These are phyloP conservation scores for Chaetomium sp. DNA, from an alignment of 2,329 filamentous ascomycete species.

Conservation along the genomic window DNA sequence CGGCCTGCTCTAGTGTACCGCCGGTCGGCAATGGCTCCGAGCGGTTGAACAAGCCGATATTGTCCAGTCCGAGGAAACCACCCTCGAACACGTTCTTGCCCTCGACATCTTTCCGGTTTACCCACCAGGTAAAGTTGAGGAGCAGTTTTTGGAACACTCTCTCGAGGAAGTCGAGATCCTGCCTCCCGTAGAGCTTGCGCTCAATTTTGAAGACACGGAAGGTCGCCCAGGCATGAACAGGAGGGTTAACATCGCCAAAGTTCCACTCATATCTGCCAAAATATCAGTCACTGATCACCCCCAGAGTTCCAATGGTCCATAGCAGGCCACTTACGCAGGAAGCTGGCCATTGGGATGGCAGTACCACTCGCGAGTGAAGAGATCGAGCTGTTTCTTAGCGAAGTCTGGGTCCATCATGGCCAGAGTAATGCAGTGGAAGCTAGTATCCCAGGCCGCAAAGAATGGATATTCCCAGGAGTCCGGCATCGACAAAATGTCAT, in stretches of 20 bases:
- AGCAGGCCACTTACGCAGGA: slow-evolving; percentile 64
- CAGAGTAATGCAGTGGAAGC: slow-evolving; percentile 93
- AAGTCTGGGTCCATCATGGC: slow-evolving; percentile 98
- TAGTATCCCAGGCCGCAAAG: slow-evolving; percentile 96
- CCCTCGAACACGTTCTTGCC: slow-evolving; percentile 98
- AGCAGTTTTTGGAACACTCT: slow-evolving; percentile 94
- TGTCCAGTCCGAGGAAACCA: slow-evolving; percentile 92
- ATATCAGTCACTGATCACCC: slow-evolving; percentile 28
- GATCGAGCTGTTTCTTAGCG: slow-evolving; percentile 94
- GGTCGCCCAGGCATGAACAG: slow-evolving; percentile 93
- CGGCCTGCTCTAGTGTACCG: slow-evolving; percentile 90
- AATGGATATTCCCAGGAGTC: slow-evolving; percentile 99
- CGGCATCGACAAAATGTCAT: slow-evolving; percentile 95
- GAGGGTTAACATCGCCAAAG: slow-evolving; percentile 94
- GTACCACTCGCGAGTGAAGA: slow-evolving; percentile 98
- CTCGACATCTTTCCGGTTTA: slow-evolving; percentile 91
- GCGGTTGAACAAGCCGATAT: slow-evolving; percentile 96
- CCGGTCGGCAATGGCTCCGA: slow-evolving; percentile 93
- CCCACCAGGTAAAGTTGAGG: slow-evolving; percentile 99
- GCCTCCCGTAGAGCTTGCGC: slow-evolving; percentile 91
- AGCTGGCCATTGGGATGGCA: slow-evolving; percentile 97
- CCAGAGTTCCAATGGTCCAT: neutral
- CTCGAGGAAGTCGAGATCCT: slow-evolving; percentile 94
- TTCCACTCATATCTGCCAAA: slow-evolving; percentile 78
- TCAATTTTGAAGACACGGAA: slow-evolving; percentile 98